Percentiles rank a stretch among this genome's conserved stretches.
Evolutionary conservation across 1,284 basidiomycete species (phyloP).

Genomic region (Melampsora larici-populina): DNA sequence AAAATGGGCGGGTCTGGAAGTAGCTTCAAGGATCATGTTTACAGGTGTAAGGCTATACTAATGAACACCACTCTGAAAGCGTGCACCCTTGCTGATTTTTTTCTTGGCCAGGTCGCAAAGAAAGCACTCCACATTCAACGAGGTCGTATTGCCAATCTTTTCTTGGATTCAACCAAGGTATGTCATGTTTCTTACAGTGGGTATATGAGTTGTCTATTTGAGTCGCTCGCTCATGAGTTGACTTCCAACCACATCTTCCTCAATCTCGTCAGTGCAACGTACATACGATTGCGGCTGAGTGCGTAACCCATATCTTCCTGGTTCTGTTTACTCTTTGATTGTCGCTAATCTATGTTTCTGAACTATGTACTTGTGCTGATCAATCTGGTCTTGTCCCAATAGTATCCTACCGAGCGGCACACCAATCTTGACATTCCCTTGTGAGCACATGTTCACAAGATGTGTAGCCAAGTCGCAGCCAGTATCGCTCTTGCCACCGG

Average conservation of each 20-base stretch:
- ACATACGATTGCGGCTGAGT: constrained; percentile 65
- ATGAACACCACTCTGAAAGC: neutral
- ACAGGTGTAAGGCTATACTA: constrained; percentile 59
- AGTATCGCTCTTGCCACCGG: constrained; percentile 63
- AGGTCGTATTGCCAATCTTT: constrained; percentile 62
- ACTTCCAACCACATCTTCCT: neutral
- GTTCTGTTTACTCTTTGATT: neutral
- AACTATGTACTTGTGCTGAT: neutral
- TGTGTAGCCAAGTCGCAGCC: constrained; percentile 64
- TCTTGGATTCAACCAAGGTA: constrained; percentile 65
- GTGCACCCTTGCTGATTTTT: neutral
- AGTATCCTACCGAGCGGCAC: constrained; percentile 64
- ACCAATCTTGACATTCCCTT: constrained; percentile 63
- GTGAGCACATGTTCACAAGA: constrained; percentile 59
- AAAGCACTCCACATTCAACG: constrained; percentile 63
- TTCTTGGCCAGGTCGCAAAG: constrained; percentile 42
- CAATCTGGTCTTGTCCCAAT: neutral
- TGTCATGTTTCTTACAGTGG: constrained; percentile 45
- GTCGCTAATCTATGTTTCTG: neutral
- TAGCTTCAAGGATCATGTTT: constrained; percentile 61
- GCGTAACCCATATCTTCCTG: constrained; percentile 46
- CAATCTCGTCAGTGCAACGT: constrained; percentile 60
- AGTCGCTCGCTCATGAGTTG: neutral
- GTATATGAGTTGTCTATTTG: neutral
- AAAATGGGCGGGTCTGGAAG: constrained; percentile 61